Evolutionary conservation across 306 rosid species (phyloP), one percentile per base, ranked within the genome.

Genomic region (Parietaria judaica): DNA sequence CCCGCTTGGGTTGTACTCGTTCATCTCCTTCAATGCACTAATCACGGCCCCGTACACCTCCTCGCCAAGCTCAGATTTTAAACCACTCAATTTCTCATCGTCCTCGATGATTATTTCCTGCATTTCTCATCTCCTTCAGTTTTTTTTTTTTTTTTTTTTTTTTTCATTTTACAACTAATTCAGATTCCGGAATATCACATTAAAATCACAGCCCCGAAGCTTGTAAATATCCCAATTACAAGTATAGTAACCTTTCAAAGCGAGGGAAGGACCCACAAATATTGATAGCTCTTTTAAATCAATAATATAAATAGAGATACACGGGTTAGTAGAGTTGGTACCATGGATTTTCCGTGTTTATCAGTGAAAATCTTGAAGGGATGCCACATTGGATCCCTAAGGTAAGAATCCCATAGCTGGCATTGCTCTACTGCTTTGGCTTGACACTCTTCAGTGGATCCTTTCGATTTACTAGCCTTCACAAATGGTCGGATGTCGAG

Each of bases 1-100:
- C 11, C 98, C 98, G 73, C 98, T 91, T 5, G 96, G 81, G 60
- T 91, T 88, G 67, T 81, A 83, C 43, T 83, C 82, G 14, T 88
- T 85, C 74, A 83, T 3, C 63, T 91, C 98, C 76, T 38, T 56
- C 73, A 85, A 49, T 49, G 98, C 89, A 36, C 56, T 70, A 17
- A 38, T 46, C 60, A 92, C 92, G 0, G 85, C 86, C 60, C 34
- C n/a, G 8, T 46, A 69, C 11, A 67, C 84, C 66, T 86, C 86
- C 23, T 76, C 81, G 10, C 86, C 94, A 1, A 49, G 38, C 61
- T 88, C 95, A 47, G 73, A 47, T 78, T 83, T 86, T 44, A 92
- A 71, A 15, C n/a, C 45, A 16, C 51, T 71, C 67, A 92, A 65
- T 60, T 73, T 88, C 14, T 82, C 85, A 75, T 88, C 96, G 35